These are phyloP conservation scores for Royoungia palumana DNA, from an alignment of 768 basidiomycete genomes.

Conservation along the genomic window DNA sequence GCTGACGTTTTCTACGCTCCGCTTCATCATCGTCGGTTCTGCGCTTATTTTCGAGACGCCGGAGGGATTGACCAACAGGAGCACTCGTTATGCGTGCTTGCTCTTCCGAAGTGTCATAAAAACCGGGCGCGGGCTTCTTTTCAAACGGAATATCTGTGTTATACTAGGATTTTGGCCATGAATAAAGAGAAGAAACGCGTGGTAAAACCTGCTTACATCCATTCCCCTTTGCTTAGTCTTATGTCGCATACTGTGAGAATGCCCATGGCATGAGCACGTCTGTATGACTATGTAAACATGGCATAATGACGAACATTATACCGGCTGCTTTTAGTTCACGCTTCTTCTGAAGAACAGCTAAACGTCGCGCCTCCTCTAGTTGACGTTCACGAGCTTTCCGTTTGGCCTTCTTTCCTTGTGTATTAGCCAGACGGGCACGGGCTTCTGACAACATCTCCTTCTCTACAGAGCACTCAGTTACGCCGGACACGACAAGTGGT, in stretches of 20 bases:
- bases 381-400: slow-evolving; percentile 97
- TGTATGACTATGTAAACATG: neutral
- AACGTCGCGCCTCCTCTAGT: slow-evolving; percentile 89
- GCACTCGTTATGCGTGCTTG: slow-evolving; percentile 83
- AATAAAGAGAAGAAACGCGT: neutral
- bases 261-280: slow-evolving; percentile 2
- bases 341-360: slow-evolving; percentile 97
- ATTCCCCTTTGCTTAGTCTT: slow-evolving; percentile 97
- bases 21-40: slow-evolving; percentile 93
- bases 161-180: slow-evolving; percentile 52
- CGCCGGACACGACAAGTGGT: neutral
- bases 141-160: slow-evolving; percentile 99
- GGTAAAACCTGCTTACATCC: slow-evolving; percentile 61
- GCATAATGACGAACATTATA: slow-evolving; percentile 67
- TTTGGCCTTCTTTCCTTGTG: slow-evolving; percentile 99
- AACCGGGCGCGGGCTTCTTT: slow-evolving; percentile 91
- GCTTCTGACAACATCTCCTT: slow-evolving; percentile 99
- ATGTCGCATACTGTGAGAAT: slow-evolving; percentile 67
- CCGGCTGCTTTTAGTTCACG: slow-evolving; percentile 97
- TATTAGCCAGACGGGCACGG: slow-evolving; percentile 95
- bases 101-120: slow-evolving; percentile 96
- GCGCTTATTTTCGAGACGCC: slow-evolving; percentile 93
- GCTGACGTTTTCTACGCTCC: slow-evolving; percentile 86
- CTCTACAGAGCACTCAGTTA: slow-evolving; percentile 45
- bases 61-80: slow-evolving; percentile 86